Conservation (phyloP, 164 flowering plant genomes). For the Umbellularia californica region DNA sequence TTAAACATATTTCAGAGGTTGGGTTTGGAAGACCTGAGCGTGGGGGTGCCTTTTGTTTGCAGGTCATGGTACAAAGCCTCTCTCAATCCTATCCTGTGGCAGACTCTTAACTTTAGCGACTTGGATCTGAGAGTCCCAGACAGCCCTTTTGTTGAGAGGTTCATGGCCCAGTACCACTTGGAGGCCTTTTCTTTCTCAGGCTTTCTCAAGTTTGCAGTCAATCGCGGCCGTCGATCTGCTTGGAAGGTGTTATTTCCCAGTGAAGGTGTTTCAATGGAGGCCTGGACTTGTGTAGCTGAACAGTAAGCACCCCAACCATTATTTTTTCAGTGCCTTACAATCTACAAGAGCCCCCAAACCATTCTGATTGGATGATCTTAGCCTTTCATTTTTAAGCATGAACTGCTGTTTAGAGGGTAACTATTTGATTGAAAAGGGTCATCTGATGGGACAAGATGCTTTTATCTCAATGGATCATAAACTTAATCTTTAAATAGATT, state of each 20-base stretch:
- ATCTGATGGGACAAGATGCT: too few species aligned
- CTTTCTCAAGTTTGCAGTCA: background rate
- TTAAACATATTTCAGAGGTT: background rate
- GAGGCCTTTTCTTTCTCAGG: slow-evolving; percentile 1
- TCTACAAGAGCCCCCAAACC: background rate
- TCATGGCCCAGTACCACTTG: background rate
- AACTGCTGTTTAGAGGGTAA: background rate
- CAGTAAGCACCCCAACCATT: background rate
- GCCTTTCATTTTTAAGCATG: background rate
- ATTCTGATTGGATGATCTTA: background rate
- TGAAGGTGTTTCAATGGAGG: background rate
- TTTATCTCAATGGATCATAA: too few species aligned
- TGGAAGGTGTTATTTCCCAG: background rate
- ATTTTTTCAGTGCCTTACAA: too few species aligned
- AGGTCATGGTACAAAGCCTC: background rate
- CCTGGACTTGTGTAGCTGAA: background rate
- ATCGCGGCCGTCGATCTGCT: slow-evolving; percentile 4
- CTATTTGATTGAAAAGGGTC: too few species aligned
- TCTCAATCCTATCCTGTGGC: slow-evolving; percentile 2
- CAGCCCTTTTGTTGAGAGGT: background rate
- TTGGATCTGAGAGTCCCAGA: background rate
- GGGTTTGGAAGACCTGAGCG: background rate
- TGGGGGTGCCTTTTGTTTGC: slow-evolving; percentile 2
- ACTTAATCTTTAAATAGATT: too few species aligned
- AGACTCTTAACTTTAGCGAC: background rate